A percentile compares a stretch with the other conserved stretches of the same genome.
These are phyloP conservation scores for Backusella sp. DNA, from an alignment of 192 early-diverging fungal genomes.

Conservation along the genomic window DNA sequence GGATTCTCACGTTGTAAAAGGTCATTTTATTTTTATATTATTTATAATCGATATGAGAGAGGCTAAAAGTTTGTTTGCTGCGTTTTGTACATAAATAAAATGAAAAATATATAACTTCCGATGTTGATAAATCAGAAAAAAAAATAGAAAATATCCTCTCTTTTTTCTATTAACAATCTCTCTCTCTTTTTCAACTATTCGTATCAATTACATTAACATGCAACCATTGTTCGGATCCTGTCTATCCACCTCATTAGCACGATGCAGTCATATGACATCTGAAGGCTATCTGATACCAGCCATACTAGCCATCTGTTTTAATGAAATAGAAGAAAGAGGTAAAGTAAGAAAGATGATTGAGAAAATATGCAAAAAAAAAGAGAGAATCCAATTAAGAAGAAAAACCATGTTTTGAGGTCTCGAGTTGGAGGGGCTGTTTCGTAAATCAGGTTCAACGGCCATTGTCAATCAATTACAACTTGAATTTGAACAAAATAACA, in stretches of 20 bases:
- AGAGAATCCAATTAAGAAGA: neutral
- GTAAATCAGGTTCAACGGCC: constrained; percentile 8
- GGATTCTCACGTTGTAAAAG: neutral
- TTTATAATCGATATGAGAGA: neutral
- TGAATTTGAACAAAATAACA: neutral
- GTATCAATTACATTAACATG: neutral
- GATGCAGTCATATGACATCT: neutral
- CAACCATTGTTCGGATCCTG: neutral
- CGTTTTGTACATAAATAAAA: neutral
- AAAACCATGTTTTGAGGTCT: neutral
- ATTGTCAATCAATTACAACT: constrained; percentile 4
- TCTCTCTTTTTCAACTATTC: constrained; percentile 11
- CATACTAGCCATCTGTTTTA: neutral
- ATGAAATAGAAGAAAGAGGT: constrained; percentile 10
- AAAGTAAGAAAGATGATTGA: neutral
- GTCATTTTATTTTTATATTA: neutral
- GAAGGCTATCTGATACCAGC: neutral
- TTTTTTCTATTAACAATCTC: neutral
- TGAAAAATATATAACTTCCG: neutral
- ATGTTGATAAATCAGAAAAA: neutral
- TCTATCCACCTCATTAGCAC: neutral
- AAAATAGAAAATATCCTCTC: neutral
- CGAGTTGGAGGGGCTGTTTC: constrained; percentile 4
- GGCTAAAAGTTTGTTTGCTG: neutral
- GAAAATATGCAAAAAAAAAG: neutral